Base-by-base conservation (phyloP, 2,329 filamentous ascomycete genomes). In the Sarocladium kiliense region DNA sequence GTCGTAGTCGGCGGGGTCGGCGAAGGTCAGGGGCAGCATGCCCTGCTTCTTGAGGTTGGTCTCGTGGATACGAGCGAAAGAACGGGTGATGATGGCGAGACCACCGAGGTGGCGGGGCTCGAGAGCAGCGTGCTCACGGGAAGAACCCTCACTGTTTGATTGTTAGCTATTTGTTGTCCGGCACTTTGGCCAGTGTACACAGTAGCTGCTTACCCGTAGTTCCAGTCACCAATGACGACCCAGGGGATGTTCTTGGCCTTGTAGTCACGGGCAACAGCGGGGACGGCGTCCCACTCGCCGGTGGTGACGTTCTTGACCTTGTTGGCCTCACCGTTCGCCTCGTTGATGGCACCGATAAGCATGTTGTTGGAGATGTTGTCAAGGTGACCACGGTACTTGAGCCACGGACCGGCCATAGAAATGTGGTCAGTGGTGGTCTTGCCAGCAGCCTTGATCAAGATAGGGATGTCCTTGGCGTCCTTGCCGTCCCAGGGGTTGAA, bases 31-130 rank as follows among this genome's bases (percentile, higher is more conserved):
- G 68, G 94, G 94, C 78, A 99, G 89, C 93, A 99, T 97, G 77
- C 94, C 94, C 85, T 99, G 94, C 88, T 99, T 99, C 90, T 99
- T 99, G 80, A 99, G 78, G 85, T 99, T 99, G 81, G 94, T 99
- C 84, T 99, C 94, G 84, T 99, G 94, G 71, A 99, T 99, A 88
- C 94, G 94, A 68, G 94, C 94, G 72, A 99, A 99, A 62, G 85
- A 90, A 71, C 91, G 88, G 70, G 88, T 92, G 72, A 99, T 95
- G 80, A 99, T 96, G 68, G 93, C 94, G 68, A 97, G 84, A 74
- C 93, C 94, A 69, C 94, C 94, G 62, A 99, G 87, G 80, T 97
- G 93, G 72, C 94, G 87, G 71, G 94, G 94, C 82, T 99, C 93
- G 59, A 99, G 86, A 74, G 94, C 94, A 65, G 94, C 94, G 74